phyloP scores from a whole-genome alignment of 2,329 filamentous ascomycete genomes.

The Diaporthe ampelina region DNA sequence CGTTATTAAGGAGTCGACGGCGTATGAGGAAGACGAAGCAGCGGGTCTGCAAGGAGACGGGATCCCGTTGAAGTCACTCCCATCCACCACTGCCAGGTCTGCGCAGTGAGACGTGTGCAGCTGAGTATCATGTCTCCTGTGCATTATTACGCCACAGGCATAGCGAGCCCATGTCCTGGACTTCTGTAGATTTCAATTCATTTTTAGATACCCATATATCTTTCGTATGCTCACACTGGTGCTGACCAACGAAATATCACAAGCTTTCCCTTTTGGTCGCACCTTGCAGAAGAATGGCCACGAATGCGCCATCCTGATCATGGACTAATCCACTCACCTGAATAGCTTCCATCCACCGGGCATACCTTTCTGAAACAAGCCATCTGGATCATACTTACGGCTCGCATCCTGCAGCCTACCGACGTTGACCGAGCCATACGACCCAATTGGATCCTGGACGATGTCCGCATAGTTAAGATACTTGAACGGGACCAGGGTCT shows the following conservation, averaged over 20 bases:
- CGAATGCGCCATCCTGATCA: background rate
- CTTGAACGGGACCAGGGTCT: too few species aligned
- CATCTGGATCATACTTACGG: conserved; percentile 24
- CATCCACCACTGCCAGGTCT: background rate
- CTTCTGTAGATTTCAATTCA: background rate
- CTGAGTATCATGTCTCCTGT: too few species aligned
- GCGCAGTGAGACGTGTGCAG: background rate
- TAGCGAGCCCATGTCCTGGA: too few species aligned
- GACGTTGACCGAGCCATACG: conserved; percentile 17
- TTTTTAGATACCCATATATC: background rate
- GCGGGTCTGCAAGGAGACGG: background rate
- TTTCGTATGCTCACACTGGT: background rate
- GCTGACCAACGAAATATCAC: background rate
- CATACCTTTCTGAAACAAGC: conserved; percentile 40
- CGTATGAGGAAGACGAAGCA: background rate
- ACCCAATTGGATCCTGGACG: conserved; percentile 11
- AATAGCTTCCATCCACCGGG: conserved; percentile 40
- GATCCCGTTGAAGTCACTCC: background rate
- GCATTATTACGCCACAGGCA: background rate
- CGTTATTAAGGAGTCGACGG: background rate
- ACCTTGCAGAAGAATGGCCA: background rate
- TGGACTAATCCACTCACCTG: background rate
- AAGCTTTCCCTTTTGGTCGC: background rate
- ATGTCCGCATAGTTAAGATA: background rate
- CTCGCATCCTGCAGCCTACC: conserved; percentile 1